Conservation (phyloP, 768 basidiomycete species). For the Bullera alba region DNA sequence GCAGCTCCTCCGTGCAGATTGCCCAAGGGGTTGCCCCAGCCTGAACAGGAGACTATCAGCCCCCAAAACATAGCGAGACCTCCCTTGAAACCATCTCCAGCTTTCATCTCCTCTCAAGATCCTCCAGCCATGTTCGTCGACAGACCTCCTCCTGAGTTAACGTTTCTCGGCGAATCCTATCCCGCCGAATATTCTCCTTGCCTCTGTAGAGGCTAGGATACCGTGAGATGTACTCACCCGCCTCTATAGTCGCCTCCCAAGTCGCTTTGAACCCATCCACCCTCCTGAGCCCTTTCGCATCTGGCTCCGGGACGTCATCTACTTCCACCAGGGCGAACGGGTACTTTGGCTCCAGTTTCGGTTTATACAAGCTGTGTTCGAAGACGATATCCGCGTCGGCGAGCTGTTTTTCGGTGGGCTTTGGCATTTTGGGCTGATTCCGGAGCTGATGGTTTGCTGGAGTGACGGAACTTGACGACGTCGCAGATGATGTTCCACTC, state of each 20-base stretch:
- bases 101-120: no score
- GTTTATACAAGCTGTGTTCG: not conserved
- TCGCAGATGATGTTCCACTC: no score
- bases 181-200: constrained; percentile 2
- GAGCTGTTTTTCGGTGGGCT: not conserved
- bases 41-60: constrained; percentile 4
- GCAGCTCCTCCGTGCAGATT: constrained; percentile 28
- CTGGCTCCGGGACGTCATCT: constrained; percentile 15
- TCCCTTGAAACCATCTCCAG: no score
- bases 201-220: not conserved
- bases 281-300: constrained; percentile 16
- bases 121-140: no score
- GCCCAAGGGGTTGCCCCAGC: constrained; percentile 23
- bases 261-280: constrained; percentile 19
- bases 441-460: no score
- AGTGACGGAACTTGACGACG: no score
- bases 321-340: constrained; percentile 3
- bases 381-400: no score
- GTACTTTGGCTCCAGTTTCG: not conserved
- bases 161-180: not conserved
- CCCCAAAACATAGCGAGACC: not conserved
- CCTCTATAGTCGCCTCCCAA: constrained; percentile 8
- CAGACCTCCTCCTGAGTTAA: not conserved
- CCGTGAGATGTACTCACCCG: constrained; percentile 6
- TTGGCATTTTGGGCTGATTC: not conserved